phyloP scores from a whole-genome alignment of 2,329 filamentous ascomycete species.

The Arthrinium puccinioides region DNA sequence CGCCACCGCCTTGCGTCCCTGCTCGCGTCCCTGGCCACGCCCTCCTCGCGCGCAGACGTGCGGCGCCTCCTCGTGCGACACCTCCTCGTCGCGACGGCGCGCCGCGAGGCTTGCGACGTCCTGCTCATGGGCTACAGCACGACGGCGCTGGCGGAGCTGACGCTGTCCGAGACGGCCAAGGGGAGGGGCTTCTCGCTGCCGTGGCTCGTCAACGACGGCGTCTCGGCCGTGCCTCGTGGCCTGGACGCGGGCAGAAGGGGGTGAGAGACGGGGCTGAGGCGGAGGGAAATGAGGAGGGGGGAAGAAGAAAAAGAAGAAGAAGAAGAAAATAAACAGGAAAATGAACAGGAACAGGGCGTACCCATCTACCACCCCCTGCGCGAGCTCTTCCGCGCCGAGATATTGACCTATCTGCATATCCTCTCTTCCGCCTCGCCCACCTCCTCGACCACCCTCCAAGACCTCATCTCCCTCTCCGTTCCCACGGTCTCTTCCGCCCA shows the following conservation, averaged over 20 bases:
- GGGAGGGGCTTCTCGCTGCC: conserved; percentile 79
- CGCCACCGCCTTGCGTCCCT: conserved; percentile 38
- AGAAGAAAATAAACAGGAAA: conserved; percentile 8
- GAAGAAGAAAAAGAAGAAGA: conserved; percentile 5
- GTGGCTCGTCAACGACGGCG: conserved; percentile 74
- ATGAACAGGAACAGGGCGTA: conserved; percentile 12
- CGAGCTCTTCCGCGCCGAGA: conserved; percentile 77
- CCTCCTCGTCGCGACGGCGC: conserved; percentile 60
- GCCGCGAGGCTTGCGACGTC: conserved; percentile 53
- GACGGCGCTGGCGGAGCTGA: conserved; percentile 78
- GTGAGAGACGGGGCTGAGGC: no score
- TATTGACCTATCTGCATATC: conserved; percentile 57
- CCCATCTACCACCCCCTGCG: conserved; percentile 71
- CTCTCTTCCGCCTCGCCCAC: conserved; percentile 43
- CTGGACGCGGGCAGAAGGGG: no score
- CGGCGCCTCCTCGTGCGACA: conserved; percentile 63
- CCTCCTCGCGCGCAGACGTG: conserved; percentile 71
- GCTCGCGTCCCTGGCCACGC: conserved; percentile 56
- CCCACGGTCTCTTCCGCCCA: conserved; percentile 8
- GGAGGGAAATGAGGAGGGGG: no score
- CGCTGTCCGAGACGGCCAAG: conserved; percentile 82
- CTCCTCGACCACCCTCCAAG: conserved; percentile 34
- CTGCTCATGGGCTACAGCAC: conserved; percentile 83
- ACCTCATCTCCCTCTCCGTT: conserved; percentile 9
- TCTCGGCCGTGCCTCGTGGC: no score